Percentiles rank a stretch among this genome's conserved stretches.
These are phyloP conservation scores for Isatis tinctoria DNA, from an alignment of 345 rosid species.

Conservation along the genomic window DNA sequence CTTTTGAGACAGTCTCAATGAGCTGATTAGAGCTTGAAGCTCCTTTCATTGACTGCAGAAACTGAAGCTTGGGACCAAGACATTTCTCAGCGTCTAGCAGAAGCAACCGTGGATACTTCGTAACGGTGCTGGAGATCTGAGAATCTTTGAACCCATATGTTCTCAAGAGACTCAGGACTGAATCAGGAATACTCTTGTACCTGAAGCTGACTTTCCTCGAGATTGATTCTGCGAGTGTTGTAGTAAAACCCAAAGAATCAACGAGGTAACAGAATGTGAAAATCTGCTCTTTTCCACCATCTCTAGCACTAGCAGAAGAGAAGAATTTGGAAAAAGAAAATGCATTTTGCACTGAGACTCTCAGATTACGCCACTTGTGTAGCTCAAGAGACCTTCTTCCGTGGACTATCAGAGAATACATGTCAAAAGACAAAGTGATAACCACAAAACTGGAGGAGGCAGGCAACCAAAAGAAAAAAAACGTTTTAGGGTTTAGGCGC, in stretches of 20 bases:
- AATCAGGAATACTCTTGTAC: background rate
- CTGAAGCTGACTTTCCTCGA: background rate
- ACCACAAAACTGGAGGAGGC: too few species aligned
- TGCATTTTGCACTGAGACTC: background rate
- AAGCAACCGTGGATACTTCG: background rate
- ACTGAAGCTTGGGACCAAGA: slow-evolving; percentile 27
- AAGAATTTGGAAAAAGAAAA: background rate
- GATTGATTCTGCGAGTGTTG: background rate
- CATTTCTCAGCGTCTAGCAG: slow-evolving; percentile 5
- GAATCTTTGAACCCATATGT: background rate
- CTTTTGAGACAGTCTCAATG: background rate
- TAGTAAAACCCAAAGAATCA: background rate
- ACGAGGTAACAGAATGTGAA: background rate
- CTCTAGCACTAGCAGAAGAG: background rate
- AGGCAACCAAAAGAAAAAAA: too few species aligned
- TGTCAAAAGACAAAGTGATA: background rate
- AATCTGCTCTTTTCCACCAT: background rate
- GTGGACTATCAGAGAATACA: background rate
- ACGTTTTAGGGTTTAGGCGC: too few species aligned
- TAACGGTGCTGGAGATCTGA: background rate
- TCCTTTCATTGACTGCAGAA: slow-evolving; percentile 14
- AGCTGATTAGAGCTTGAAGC: background rate
- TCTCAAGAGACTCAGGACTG: background rate
- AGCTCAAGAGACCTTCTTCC: background rate
- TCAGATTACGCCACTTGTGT: background rate